phyloP scores from a whole-genome alignment of 129 eudicot genomes.

The Artemisia tridentata region DNA sequence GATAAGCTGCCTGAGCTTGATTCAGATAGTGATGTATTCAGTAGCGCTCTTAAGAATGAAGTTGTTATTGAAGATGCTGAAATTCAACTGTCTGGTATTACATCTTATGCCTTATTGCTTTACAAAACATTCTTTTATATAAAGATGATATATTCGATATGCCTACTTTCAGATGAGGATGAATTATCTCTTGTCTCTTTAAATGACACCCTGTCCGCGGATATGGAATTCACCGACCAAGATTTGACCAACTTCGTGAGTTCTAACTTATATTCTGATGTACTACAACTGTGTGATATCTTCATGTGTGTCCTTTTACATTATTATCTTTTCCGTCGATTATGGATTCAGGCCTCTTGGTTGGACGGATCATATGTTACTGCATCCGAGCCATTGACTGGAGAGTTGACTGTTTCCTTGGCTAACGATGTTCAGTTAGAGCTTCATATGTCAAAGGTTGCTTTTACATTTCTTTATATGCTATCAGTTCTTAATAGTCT shows the following conservation, averaged over 20 bases:
- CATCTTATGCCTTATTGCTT: constrained; percentile 12
- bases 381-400: constrained; percentile 44
- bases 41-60: constrained; percentile 41
- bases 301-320: constrained; percentile 15
- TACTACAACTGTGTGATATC: constrained; percentile 1
- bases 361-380: constrained; percentile 76
- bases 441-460: constrained; percentile 83
- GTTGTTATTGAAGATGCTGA: constrained; percentile 43
- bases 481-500: not conserved
- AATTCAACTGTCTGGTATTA: constrained; percentile 71
- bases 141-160: not conserved
- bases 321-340: constrained; percentile 15
- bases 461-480: constrained; percentile 13
- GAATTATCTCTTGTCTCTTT: constrained; percentile 63
- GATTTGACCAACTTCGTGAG: constrained; percentile 74
- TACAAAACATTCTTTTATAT: constrained; percentile 3
- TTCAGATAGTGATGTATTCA: constrained; percentile 37
- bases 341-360: constrained; percentile 61
- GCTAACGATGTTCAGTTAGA: constrained; percentile 51
- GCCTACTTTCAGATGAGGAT: constrained; percentile 50
- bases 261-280: constrained; percentile 23
- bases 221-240: constrained; percentile 47
- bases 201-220: constrained; percentile 39
- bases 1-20: constrained; percentile 37
- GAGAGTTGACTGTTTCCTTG: constrained; percentile 66